Base-by-base conservation (phyloP, 148 eudicot species). In the Arctostaphylos glauca region DNA sequence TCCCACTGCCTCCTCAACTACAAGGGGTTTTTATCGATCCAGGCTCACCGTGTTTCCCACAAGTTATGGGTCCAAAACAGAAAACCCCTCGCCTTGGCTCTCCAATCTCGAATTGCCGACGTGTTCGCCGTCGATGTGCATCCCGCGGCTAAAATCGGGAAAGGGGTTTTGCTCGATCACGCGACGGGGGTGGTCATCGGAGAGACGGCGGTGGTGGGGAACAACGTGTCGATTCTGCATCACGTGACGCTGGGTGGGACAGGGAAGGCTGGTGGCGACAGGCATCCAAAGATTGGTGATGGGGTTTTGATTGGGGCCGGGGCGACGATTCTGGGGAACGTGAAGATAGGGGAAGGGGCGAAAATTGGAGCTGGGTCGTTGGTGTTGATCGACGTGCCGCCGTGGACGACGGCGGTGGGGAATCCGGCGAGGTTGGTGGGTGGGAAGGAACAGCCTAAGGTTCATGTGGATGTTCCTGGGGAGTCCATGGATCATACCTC, bases 1-100 rank as follows among this genome's bases (percentile, higher is more conserved):
- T 90, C 95, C 16, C 98, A 95, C 84, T 92, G 98, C 68, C 90
- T 95, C 54, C 92, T 95, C 5, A 95, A 94, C 84, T 94, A 94
- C 87, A 95, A 95, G 80, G 98, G 98, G 13, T 94, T 95, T 43
- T 82, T 94, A 0, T 96, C 98, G 6, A 64, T 84, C 50, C 87
- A 89, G 87, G 88, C 91, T 23, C 91, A 89, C 19, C 88, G 91
- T 8, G 87, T 89, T 46, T 87, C 89, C 3, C 91, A 89, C 73
- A 80, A 81, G 70, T 62, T 89, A 9, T 89, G 91, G 91, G 50
- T 78, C 74, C 88, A 87, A 81, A 84, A 83, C 52, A 85, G 91
- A n/a, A 89, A 87, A 66, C 89, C 89, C 2, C 9, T 89, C 0
- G 85, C 91, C 10, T 74, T 89, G 15, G 89, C 91, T 8, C 83